Conservation (phyloP, 1,284 basidiomycete genomes). For the Bondarzewia mesenterica region DNA sequence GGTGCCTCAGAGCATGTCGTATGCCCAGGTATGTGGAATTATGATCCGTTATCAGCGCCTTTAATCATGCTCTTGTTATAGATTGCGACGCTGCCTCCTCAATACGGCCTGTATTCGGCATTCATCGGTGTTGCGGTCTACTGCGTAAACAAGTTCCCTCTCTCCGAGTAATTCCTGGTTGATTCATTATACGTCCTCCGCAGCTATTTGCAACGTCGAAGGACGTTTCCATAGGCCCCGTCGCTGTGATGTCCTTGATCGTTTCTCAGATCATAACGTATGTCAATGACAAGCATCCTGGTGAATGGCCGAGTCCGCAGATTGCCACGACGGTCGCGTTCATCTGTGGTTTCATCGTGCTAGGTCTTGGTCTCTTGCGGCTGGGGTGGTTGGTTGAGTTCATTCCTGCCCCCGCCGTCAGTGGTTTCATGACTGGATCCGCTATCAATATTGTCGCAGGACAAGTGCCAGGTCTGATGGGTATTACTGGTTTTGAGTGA, state of each 20-base stretch:
- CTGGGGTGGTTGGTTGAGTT: slow-evolving; percentile 96
- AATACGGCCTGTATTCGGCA: slow-evolving; percentile 95
- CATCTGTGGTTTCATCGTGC: slow-evolving; percentile 88
- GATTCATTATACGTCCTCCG: slow-evolving; percentile 8
- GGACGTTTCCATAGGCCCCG: slow-evolving; percentile 93
- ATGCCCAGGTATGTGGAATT: slow-evolving; percentile 45
- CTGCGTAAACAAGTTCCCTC: slow-evolving; percentile 44
- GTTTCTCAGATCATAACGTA: slow-evolving; percentile 75
- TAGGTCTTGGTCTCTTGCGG: slow-evolving; percentile 86
- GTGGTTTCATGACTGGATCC: slow-evolving; percentile 89
- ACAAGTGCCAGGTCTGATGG: slow-evolving; percentile 83
- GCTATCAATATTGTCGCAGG: slow-evolving; percentile 83
- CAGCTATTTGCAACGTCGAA: slow-evolving; percentile 91
- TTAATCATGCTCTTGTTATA: slow-evolving; percentile 21
- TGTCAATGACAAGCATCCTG: slow-evolving; percentile 46
- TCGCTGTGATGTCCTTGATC: slow-evolving; percentile 95
- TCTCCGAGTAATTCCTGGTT: slow-evolving; percentile 11
- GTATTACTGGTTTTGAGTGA: slow-evolving; percentile 75
- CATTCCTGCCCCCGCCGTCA: slow-evolving; percentile 86
- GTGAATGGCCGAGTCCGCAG: slow-evolving; percentile 52
- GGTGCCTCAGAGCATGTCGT: slow-evolving; percentile 86
- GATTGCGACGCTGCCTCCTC: slow-evolving; percentile 77
- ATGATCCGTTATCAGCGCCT: not conserved
- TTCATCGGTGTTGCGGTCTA: slow-evolving; percentile 85
- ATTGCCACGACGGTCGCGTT: slow-evolving; percentile 88